phyloP scores from a whole-genome alignment of 2,329 filamentous ascomycete species.

The Aspergillus sp. region DNA sequence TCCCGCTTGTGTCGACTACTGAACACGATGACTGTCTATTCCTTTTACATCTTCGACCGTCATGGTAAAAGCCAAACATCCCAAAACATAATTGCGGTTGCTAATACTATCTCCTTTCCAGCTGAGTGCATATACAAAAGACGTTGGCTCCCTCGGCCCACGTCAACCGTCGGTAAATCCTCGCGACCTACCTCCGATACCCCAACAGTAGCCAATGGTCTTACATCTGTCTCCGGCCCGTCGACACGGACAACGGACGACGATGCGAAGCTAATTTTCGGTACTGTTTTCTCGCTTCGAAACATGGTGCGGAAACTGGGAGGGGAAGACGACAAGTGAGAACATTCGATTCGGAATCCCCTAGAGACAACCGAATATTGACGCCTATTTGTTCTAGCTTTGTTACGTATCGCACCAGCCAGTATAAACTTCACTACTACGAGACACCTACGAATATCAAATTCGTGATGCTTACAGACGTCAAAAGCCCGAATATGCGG shows the following conservation, averaged over 20 bases:
- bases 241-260: conserved; percentile 62
- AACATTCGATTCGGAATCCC: background rate
- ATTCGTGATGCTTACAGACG: conserved; percentile 95
- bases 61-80: conserved; percentile 65
- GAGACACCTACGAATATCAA: conserved; percentile 95
- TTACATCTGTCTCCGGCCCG: conserved; percentile 34
- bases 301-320: conserved; percentile 97
- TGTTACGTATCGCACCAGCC: conserved; percentile 85
- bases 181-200: conserved; percentile 51
- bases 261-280: conserved; percentile 96
- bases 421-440: conserved; percentile 99
- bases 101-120: conserved; percentile 38
- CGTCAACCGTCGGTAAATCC: conserved; percentile 47
- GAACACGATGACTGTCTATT: conserved; percentile 81
- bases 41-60: conserved; percentile 98
- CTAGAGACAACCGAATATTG: background rate
- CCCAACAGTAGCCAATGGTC: conserved; percentile 46
- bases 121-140: conserved; percentile 97
- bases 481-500: conserved; percentile 82
- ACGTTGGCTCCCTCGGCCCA: conserved; percentile 68
- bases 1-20: background rate
- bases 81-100: background rate
- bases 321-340: conserved; percentile 76
- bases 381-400: conserved; percentile 58
- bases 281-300: conserved; percentile 90